Evolutionary conservation across 768 basidiomycete genomes (phyloP), one percentile per base, ranked within the genome.

Genomic region (Rhizopogon vulgaris): DNA sequence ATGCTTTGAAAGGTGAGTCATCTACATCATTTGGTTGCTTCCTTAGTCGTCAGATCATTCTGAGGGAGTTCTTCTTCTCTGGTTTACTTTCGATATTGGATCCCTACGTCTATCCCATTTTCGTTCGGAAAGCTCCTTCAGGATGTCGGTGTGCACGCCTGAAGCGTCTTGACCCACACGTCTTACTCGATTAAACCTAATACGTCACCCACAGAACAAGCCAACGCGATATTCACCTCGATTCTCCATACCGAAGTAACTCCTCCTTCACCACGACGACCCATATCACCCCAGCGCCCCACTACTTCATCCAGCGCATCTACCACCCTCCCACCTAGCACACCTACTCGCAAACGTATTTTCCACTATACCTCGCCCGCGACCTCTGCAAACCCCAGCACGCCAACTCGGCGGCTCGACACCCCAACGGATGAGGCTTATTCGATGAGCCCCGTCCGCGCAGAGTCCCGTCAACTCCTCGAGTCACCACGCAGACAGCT

Each of bases 341-440:
- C 76, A 1, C 76, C 76, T 1, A 75, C 73, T 7, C 66, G 75
- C 12, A 76, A 80, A 40, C 83, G 87, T 15, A 73, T 90, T 24
- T 89, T 90, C 62, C 69, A 76, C 4, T 90, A 85, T 66, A 78
- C 76, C 45, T 83, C 85, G 1, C 82, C 85, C 14, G 77, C 78
- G n/a, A 56, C 69, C 17, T 78, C 82, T 25, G 65, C 65, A 7
- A 80, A 80, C 52, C 78, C 83, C 14, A 70, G 73, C 22, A 77
- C 75, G 22, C 85, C 88, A 6, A 69, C 64, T 4, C 72, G 74
- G 52, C 73, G 77, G 56, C 80, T 97, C 34, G 92, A 95, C 65
- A 85, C 85, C 24, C 87, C 94, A 10, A 85, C 82, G 0, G 90
- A 93, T 60, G 86, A 90, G 58, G 86, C 86, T 0, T 98, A 97